These are phyloP conservation scores for Ustilago cynodontis DNA, from an alignment of 1,284 basidiomycete genomes.

Conservation along the genomic window DNA sequence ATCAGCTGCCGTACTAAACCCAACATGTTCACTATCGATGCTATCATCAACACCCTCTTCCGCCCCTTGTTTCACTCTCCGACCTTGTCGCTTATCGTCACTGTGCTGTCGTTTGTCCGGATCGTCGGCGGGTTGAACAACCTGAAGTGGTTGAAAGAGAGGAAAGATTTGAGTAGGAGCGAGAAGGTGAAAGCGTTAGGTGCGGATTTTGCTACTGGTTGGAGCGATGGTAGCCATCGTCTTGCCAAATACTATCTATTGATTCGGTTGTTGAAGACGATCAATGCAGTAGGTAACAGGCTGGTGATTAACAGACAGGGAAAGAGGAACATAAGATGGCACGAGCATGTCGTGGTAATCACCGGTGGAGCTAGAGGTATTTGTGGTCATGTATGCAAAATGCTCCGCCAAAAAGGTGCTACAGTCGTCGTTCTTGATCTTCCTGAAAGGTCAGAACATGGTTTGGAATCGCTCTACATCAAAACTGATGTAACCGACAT, in stretches of 20 bases:
- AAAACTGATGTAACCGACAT: conserved; percentile 56
- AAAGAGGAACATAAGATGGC: conserved; percentile 41
- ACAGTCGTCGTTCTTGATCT: conserved; percentile 54
- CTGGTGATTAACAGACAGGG: conserved; percentile 42
- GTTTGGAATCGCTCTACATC: conserved; percentile 49
- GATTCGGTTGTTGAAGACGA: conserved; percentile 35
- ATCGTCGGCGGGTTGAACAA: conserved; percentile 45
- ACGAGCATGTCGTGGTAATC: conserved; percentile 57
- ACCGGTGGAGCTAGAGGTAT: conserved; percentile 59
- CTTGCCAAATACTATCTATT: conserved; percentile 37
- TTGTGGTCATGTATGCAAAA: conserved; percentile 42
- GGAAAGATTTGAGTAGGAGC: conserved; percentile 27
- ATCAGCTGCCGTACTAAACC: conserved; percentile 38
- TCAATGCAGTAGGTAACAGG: conserved; percentile 52
- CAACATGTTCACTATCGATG: conserved; percentile 33
- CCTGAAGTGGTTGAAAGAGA: conserved; percentile 20
- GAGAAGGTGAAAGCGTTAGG: conserved; percentile 23
- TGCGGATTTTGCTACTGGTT: conserved; percentile 29
- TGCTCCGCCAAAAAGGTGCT: conserved; percentile 48
- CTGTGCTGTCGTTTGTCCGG: conserved; percentile 46
- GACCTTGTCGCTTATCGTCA: conserved; percentile 38
- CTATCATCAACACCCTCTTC: conserved; percentile 28
- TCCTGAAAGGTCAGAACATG: conserved; percentile 48
- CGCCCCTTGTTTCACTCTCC: conserved; percentile 39
- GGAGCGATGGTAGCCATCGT: conserved; percentile 23